Evolutionary conservation across 2,329 filamentous ascomycete genomes (phyloP).

Genomic region (Fusarium mexicanum): DNA sequence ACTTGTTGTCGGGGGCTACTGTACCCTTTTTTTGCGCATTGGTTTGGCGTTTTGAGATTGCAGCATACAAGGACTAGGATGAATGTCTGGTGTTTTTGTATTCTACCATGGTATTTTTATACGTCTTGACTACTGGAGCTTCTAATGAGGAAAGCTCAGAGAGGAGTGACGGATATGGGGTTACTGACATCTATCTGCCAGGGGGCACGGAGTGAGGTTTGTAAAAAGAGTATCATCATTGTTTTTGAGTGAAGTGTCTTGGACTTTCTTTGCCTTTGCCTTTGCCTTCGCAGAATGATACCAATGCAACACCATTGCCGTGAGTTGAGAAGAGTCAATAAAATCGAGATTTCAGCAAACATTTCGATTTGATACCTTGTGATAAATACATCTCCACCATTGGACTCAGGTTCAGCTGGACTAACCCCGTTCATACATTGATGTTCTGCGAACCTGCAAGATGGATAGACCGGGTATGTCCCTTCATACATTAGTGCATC

Average conservation of each 20-base stretch:
- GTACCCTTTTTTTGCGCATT: slow-evolving; percentile 21
- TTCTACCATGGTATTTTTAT: slow-evolving; percentile 32
- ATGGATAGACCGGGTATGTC: slow-evolving; percentile 12
- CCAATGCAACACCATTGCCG: neutral
- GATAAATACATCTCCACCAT: neutral
- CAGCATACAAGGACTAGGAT: slow-evolving; percentile 31
- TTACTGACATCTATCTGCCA: slow-evolving; percentile 21
- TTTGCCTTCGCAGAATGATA: slow-evolving; percentile 1
- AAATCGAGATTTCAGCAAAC: neutral
- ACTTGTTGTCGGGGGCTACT: slow-evolving; percentile 5
- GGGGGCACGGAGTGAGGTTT: slow-evolving; percentile 36
- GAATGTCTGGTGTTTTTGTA: slow-evolving; percentile 32
- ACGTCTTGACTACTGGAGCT: slow-evolving; percentile 21
- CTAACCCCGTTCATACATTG: slow-evolving; percentile 7
- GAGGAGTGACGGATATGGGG: slow-evolving; percentile 16
- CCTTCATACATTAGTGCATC: slow-evolving; percentile 27
- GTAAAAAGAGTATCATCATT: slow-evolving; percentile 35
- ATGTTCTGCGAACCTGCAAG: slow-evolving; percentile 14
- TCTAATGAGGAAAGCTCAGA: slow-evolving; percentile 25
- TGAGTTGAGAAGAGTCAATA: slow-evolving; percentile 6
- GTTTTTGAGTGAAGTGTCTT: slow-evolving; percentile 23
- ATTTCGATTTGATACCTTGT: neutral
- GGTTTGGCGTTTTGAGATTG: slow-evolving; percentile 36
- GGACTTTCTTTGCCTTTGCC: neutral
- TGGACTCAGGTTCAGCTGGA: neutral